phyloP scores from a whole-genome alignment of 805 yeast species.

The Jamesozyma jinghongensis region DNA sequence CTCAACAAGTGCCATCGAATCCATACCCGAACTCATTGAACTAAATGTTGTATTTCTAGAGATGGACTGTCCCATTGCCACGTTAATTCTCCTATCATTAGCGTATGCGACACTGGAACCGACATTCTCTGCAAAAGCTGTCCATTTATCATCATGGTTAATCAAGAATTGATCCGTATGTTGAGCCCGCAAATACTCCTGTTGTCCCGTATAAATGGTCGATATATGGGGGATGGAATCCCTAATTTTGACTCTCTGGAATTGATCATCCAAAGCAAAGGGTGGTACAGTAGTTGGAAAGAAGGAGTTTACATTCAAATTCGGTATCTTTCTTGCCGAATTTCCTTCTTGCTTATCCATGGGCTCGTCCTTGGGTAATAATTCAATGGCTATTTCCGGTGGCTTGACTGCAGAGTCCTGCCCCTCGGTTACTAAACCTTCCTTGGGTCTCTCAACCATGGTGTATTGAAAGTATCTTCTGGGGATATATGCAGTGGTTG shows the following conservation, averaged over 20 bases:
- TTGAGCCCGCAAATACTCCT: neutral
- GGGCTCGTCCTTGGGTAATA: no score
- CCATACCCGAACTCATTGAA: neutral
- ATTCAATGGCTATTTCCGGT: neutral
- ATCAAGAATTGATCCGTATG: slow-evolving; percentile 30
- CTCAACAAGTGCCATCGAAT: slow-evolving; percentile 7
- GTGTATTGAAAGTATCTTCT: no score
- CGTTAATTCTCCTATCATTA: slow-evolving; percentile 4
- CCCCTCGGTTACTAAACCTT: no score
- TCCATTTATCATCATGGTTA: slow-evolving; percentile 41
- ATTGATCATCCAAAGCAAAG: slow-evolving; percentile 47
- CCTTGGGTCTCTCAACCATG: no score
- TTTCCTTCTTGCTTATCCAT: neutral
- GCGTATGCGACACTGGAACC: slow-evolving; percentile 26
- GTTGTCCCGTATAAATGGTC: no score
- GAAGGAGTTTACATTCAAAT: slow-evolving; percentile 29
- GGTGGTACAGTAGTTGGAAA: slow-evolving; percentile 48
- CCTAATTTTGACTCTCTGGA: slow-evolving; percentile 4
- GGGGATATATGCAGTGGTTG: no score
- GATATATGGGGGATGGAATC: neutral
- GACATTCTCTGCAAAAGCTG: slow-evolving; percentile 35
- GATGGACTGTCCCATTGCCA: neutral
- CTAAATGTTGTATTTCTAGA: neutral
- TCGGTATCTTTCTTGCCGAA: neutral
- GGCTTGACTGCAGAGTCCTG: no score